phyloP scores from a whole-genome alignment of 306 rosid species.

The Cercis canadensis region DNA sequence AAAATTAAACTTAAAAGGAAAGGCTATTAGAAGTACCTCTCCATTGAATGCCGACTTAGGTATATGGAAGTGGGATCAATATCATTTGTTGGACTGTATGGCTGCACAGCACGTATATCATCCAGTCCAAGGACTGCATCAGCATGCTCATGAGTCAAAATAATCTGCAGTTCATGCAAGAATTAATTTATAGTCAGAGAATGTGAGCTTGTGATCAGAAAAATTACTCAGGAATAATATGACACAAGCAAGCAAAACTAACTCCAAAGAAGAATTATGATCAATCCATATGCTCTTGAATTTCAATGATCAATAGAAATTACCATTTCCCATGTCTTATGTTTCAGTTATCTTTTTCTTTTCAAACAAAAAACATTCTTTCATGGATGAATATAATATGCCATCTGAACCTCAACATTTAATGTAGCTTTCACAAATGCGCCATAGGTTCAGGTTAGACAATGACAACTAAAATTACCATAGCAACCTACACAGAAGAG shows the following conservation, averaged over 20 bases:
- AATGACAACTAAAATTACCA: not conserved
- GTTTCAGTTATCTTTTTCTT: not conserved
- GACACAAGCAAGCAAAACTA: constrained; percentile 21
- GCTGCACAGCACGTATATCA: constrained; percentile 92
- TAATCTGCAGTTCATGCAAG: constrained; percentile 65
- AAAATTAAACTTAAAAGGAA: constrained; percentile 1
- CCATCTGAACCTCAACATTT: constrained; percentile 6
- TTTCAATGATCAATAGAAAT: constrained; percentile 19
- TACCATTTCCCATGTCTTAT: constrained; percentile 17
- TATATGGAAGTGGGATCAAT: constrained; percentile 87
- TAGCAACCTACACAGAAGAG: constrained; percentile 17
- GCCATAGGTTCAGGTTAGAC: constrained; percentile 14
- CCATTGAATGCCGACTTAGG: constrained; percentile 80
- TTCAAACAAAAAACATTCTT: not conserved
- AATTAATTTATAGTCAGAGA: constrained; percentile 25
- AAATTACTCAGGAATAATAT: constrained; percentile 18
- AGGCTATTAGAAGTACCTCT: constrained; percentile 61
- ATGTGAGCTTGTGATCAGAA: constrained; percentile 15
- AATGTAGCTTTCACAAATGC: constrained; percentile 5
- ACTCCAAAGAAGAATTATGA: constrained; percentile 15
- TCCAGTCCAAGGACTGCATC: constrained; percentile 99
- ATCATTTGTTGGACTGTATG: constrained; percentile 79
- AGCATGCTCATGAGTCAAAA: constrained; percentile 98
- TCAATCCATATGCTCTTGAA: constrained; percentile 1
- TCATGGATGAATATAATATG: constrained; percentile 13